Evolutionary conservation across 768 basidiomycete species (phyloP).

Genomic region (Lentinula sp.): DNA sequence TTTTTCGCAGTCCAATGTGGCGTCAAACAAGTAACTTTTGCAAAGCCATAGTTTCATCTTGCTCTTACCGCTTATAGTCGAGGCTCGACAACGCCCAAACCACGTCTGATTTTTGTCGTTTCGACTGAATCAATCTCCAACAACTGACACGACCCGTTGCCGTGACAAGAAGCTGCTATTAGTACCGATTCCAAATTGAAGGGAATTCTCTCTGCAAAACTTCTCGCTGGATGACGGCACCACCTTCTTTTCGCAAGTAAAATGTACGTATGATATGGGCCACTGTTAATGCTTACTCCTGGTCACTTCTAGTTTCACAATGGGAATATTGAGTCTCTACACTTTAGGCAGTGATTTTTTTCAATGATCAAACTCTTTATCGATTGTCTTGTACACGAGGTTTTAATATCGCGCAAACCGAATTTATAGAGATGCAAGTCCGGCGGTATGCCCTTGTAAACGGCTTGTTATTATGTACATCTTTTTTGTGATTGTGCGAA

Average conservation of each 20-base stretch:
- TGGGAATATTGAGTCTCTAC: background rate
- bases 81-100: background rate
- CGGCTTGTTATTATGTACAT: background rate
- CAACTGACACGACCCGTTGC: background rate
- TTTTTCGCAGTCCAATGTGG: no score
- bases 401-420: constrained; percentile 3
- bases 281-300: background rate
- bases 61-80: background rate
- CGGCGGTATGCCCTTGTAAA: background rate
- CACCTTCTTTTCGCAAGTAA: background rate
- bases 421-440: background rate
- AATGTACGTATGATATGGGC: background rate
- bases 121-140: constrained; percentile 1
- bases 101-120: constrained; percentile 3
- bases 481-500: background rate
- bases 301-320: background rate
- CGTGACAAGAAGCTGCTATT: background rate
- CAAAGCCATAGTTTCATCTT: background rate
- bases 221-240: background rate
- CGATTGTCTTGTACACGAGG: constrained; percentile 6
- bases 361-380: constrained; percentile 2
- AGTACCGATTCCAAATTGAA: background rate
- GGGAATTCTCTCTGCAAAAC: background rate
- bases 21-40: background rate
- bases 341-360: background rate